Percentiles rank a stretch among this genome's conserved stretches.
These are phyloP conservation scores for Tribonema minus DNA, from an alignment of 108 stramenopile species.

Conservation along the genomic window DNA sequence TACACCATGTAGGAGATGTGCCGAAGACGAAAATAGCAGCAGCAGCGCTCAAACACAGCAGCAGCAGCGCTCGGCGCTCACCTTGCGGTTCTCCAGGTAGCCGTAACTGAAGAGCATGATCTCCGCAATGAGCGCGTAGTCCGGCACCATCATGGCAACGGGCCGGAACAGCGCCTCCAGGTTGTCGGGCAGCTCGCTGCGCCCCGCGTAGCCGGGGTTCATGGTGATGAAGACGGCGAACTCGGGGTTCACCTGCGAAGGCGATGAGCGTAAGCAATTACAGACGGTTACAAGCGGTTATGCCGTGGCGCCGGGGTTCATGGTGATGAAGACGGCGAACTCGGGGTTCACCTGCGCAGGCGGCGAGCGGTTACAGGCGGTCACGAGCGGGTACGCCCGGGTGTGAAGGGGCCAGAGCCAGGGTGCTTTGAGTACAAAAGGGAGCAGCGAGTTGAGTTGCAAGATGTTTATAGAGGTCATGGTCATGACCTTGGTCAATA, in stretches of 20 bases:
- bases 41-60: no score
- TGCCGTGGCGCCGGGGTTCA: constrained; percentile 70
- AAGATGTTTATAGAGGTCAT: no score
- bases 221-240: constrained; percentile 69
- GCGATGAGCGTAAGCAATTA: background rate
- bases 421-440: no score
- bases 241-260: constrained; percentile 53
- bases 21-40: no score
- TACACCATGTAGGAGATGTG: no score
- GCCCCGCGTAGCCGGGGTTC: constrained; percentile 71
- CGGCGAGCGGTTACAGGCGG: background rate
- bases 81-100: constrained; percentile 60
- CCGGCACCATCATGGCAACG: constrained; percentile 71
- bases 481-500: constrained; percentile 56
- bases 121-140: constrained; percentile 67
- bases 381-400: constrained; percentile 23
- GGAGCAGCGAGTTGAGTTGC: no score
- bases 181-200: constrained; percentile 65
- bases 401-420: constrained; percentile 58
- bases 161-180: constrained; percentile 67
- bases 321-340: constrained; percentile 67
- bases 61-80: no score
- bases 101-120: constrained; percentile 69
- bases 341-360: constrained; percentile 52
- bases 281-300: background rate